Percentiles rank a stretch among this genome's conserved stretches.
Conservation (phyloP, 306 rosid species). For the Lathyrus sativus region DNA sequence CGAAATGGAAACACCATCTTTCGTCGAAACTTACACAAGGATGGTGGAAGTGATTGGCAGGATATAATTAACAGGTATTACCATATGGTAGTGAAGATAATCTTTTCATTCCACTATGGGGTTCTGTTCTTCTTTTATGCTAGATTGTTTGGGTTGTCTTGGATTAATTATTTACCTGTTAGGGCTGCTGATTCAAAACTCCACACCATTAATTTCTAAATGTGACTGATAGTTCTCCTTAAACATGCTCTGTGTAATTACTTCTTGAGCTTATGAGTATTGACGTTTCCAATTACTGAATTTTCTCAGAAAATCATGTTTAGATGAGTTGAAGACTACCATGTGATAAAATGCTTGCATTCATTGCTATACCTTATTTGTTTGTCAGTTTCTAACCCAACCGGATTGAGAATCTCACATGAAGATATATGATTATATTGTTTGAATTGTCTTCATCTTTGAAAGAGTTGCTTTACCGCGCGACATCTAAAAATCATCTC, state of each 20-base stretch:
- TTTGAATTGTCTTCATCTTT: constrained; percentile 23
- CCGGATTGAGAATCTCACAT: constrained; percentile 15
- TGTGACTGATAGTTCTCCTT: constrained; percentile 5
- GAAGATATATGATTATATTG: neutral
- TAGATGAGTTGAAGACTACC: neutral
- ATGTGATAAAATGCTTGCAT: constrained; percentile 2
- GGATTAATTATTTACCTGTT: constrained; percentile 13
- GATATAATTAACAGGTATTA: constrained; percentile 77
- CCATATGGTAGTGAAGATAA: constrained; percentile 23
- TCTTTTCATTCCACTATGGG: constrained; percentile 3
- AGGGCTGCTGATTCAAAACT: constrained; percentile 17
- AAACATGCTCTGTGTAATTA: constrained; percentile 22
- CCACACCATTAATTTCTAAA: constrained; percentile 32
- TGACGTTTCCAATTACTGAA: constrained; percentile 12
- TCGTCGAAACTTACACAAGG: constrained; percentile 43
- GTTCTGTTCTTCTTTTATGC: constrained; percentile 28
- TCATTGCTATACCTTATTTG: constrained; percentile 20
- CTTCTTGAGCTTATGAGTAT: constrained; percentile 22
- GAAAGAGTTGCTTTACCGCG: constrained; percentile 29
- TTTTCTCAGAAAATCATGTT: constrained; percentile 11
- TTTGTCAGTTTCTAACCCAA: constrained; percentile 29
- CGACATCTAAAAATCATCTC: neutral
- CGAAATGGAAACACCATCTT: constrained; percentile 38
- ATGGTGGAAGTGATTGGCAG: constrained; percentile 65
- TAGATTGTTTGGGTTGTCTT: constrained; percentile 16